Percentiles rank a stretch among this genome's conserved stretches.
These are phyloP conservation scores for Artemisia annua DNA, from an alignment of 129 eudicot species.

Conservation along the genomic window DNA sequence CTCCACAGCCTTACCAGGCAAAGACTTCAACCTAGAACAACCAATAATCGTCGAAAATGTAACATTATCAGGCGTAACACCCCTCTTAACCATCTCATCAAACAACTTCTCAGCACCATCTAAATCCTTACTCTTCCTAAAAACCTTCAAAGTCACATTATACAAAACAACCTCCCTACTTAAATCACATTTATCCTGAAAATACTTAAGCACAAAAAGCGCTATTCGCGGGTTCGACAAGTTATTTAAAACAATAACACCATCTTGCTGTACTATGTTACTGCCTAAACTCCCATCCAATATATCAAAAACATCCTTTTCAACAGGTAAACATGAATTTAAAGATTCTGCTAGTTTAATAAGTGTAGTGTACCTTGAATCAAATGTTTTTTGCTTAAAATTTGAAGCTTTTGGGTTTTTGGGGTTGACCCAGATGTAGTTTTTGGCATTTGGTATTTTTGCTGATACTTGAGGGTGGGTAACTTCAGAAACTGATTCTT, in stretches of 20 bases:
- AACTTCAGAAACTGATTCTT: constrained; percentile 43
- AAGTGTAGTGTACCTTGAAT: constrained; percentile 66
- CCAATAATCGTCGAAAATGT: constrained; percentile 85
- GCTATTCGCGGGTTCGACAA: constrained; percentile 61
- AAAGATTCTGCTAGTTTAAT: constrained; percentile 50
- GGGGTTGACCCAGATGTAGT: constrained; percentile 84
- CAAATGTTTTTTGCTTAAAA: constrained; percentile 49
- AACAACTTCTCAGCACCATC: constrained; percentile 70
- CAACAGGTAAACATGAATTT: constrained; percentile 51
- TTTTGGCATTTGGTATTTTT: constrained; percentile 1
- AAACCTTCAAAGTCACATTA: constrained; percentile 77
- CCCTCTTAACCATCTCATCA: constrained; percentile 70
- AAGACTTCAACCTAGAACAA: constrained; percentile 65
- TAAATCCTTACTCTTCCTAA: constrained; percentile 69
- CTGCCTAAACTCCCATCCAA: constrained; percentile 41
- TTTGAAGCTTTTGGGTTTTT: constrained; percentile 62
- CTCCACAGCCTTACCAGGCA: constrained; percentile 75
- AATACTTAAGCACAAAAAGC: constrained; percentile 47
- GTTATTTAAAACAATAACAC: constrained; percentile 64
- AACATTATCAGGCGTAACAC: constrained; percentile 71
- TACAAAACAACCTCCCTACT: constrained; percentile 55
- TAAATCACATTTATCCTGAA: constrained; percentile 40
- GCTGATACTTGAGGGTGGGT: constrained; percentile 18
- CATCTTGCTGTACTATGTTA: constrained; percentile 65
- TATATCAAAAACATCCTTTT: constrained; percentile 35